phyloP scores from a whole-genome alignment of 169 alveolate species.

The Ichthyophthirius multifiliis region DNA sequence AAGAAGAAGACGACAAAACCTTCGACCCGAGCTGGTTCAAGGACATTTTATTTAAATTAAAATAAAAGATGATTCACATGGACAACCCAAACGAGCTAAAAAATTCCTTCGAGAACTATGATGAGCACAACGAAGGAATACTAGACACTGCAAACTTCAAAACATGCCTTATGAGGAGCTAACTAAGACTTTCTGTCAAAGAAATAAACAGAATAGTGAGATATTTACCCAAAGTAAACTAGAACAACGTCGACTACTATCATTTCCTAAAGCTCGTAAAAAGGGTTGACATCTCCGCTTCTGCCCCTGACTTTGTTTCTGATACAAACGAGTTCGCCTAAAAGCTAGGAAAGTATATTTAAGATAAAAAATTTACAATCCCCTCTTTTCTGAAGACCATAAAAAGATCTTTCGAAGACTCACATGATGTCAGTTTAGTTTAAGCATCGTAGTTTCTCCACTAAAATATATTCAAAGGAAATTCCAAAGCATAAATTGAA shows the following conservation, averaged over 20 bases:
- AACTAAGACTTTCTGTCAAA: conserved; percentile 25
- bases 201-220: conserved; percentile 44
- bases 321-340: conserved; percentile 36
- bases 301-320: conserved; percentile 24
- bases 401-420: no score
- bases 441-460: background rate
- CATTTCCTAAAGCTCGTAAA: conserved; percentile 28
- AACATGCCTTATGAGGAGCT: conserved; percentile 34
- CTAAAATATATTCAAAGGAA: background rate
- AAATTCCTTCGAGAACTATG: conserved; percentile 34
- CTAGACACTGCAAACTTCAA: conserved; percentile 42
- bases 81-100: background rate
- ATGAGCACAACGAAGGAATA: conserved; percentile 42
- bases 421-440: no score
- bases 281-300: conserved; percentile 20
- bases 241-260: conserved; percentile 23
- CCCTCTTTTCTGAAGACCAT: conserved; percentile 17
- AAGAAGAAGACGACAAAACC: conserved; percentile 38
- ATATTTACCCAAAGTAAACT: conserved; percentile 33
- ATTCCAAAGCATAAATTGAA: background rate
- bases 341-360: conserved; percentile 19
- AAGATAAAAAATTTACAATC: conserved; percentile 9
- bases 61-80: conserved; percentile 4
- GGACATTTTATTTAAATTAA: conserved; percentile 30
- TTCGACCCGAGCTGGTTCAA: conserved; percentile 38